Evolutionary conservation across 768 basidiomycete genomes (phyloP).

Genomic region (Tephrocybe sp.): DNA sequence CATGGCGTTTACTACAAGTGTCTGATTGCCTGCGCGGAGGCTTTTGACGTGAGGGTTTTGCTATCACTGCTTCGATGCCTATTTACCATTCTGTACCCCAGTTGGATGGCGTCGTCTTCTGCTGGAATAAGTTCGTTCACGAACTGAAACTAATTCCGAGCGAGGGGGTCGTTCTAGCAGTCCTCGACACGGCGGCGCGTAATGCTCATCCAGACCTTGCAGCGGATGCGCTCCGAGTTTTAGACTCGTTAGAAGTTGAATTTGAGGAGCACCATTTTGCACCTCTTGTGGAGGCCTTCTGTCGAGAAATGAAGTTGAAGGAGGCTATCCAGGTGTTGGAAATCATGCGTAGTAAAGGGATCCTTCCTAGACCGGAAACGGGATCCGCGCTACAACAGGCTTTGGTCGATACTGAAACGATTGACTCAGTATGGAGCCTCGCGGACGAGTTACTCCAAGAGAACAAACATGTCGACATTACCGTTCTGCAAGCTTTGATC

Average conservation of each 20-base stretch:
- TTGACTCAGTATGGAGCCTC: conserved; percentile 66
- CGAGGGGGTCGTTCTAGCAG: conserved; percentile 70
- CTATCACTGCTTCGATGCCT: not conserved
- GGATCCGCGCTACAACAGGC: conserved; percentile 52
- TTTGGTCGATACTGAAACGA: conserved; percentile 42
- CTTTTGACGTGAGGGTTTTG: conserved; percentile 58
- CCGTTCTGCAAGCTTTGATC: conserved; percentile 67
- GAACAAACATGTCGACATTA: conserved; percentile 51
- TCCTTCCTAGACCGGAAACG: conserved; percentile 52
- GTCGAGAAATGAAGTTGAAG: conserved; percentile 51
- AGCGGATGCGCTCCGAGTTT: conserved; percentile 56
- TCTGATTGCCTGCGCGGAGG: conserved; percentile 62
- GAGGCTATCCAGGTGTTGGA: conserved; percentile 63
- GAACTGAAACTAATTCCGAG: conserved; percentile 58
- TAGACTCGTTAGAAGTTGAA: conserved; percentile 47
- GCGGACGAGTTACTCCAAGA: conserved; percentile 61
- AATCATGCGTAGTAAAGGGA: conserved; percentile 55
- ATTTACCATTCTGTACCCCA: conserved; percentile 26
- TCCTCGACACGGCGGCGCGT: conserved; percentile 74
- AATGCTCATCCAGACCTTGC: conserved; percentile 72
- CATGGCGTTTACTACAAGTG: conserved; percentile 64
- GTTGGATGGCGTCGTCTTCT: conserved; percentile 63
- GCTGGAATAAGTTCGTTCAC: conserved; percentile 62
- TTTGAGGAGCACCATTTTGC: conserved; percentile 76
- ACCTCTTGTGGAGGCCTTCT: conserved; percentile 74